Evolutionary conservation across 257 asterid species (phyloP), one percentile per base, ranked within the genome.

Genomic region (Solanum virginianum): DNA sequence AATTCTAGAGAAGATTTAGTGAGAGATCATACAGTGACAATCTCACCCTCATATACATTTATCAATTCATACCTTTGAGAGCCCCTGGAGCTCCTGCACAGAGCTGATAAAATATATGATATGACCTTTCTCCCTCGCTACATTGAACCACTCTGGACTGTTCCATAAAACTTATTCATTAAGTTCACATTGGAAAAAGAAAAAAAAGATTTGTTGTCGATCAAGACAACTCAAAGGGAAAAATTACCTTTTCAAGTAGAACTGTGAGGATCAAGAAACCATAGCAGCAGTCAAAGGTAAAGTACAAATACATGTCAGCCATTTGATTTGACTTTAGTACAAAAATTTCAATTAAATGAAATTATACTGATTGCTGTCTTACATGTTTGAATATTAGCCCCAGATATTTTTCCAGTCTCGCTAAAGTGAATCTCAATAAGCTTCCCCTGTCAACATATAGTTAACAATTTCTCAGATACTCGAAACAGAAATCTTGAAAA

Each of bases 131-230:
- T 87, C 99, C 98, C 86, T 90, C 93, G 26, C 98, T 86, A 85
- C 96, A 94, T 85, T 95, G 99, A 85, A 97, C 98, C 84, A 97
- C 98, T 88, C 99, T 94, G 80, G 99, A 97, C 98, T 97, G 98
- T 88, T 82, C 87, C 88, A 81, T 49, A 75, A 18, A 83, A 53
- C 26, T 62, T 87, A 90, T 88, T 84, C 71, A 87, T 69, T 57
- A 69, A 83, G 57, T 32, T 75, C 60, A 84, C 8, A 86, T 81
- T 53, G 41, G 41, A 5, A 36, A 36, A 79, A 81, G 74, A 87
- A 82, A 77, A 53, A 39, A 24, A 15, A 16, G 39, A 49, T 8
- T 26, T 53, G 47, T 26, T 51, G 29, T 26, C 8, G 63, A 85
- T 69, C 84, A 83, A 63, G 63, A 81, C 47, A 29, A 72, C 84